A percentile compares a stretch with the other conserved stretches of the same genome.
These are phyloP conservation scores for Pythium periplocum DNA, from an alignment of 352 stramenopile genomes.

Conservation along the genomic window DNA sequence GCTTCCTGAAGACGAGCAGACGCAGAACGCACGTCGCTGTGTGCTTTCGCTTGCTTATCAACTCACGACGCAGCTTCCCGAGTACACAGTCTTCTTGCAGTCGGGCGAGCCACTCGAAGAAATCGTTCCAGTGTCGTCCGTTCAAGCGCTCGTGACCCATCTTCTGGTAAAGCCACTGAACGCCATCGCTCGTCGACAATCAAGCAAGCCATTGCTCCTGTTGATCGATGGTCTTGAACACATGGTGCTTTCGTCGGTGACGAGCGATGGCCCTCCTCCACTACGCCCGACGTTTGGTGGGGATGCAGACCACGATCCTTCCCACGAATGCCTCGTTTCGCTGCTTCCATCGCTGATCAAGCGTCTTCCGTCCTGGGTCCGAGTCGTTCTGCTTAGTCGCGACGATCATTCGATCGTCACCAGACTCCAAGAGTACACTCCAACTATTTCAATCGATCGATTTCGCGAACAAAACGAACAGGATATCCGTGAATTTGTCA, in stretches of 20 bases:
- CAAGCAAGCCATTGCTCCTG: slow-evolving; percentile 49
- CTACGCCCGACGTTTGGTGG: slow-evolving; percentile 9
- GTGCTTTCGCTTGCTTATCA: slow-evolving; percentile 70
- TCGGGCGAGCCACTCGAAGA: slow-evolving; percentile 67
- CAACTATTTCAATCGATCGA: slow-evolving; percentile 38
- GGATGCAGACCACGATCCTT: background rate
- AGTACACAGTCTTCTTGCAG: slow-evolving; percentile 63
- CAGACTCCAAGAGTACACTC: slow-evolving; percentile 49
- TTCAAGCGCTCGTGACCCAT: slow-evolving; percentile 40
- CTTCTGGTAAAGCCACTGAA: slow-evolving; percentile 61
- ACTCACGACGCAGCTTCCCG: slow-evolving; percentile 64
- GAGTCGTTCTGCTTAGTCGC: slow-evolving; percentile 57
- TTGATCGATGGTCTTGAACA: slow-evolving; percentile 68
- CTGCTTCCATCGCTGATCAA: slow-evolving; percentile 42
- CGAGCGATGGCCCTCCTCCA: slow-evolving; percentile 1
- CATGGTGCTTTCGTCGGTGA: slow-evolving; percentile 18
- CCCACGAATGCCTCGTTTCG: slow-evolving; percentile 57
- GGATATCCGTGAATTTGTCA: slow-evolving; percentile 34
- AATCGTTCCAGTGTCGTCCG: slow-evolving; percentile 66
- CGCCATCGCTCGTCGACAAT: slow-evolving; percentile 46
- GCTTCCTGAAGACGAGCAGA: slow-evolving; percentile 69
- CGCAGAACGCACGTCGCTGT: slow-evolving; percentile 54
- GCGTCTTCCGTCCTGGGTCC: slow-evolving; percentile 60
- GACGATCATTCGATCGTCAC: slow-evolving; percentile 50
- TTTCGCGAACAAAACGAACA: slow-evolving; percentile 39